These are phyloP conservation scores for Nemania sp. DNA, from an alignment of 2,329 filamentous ascomycete genomes.

Conservation along the genomic window DNA sequence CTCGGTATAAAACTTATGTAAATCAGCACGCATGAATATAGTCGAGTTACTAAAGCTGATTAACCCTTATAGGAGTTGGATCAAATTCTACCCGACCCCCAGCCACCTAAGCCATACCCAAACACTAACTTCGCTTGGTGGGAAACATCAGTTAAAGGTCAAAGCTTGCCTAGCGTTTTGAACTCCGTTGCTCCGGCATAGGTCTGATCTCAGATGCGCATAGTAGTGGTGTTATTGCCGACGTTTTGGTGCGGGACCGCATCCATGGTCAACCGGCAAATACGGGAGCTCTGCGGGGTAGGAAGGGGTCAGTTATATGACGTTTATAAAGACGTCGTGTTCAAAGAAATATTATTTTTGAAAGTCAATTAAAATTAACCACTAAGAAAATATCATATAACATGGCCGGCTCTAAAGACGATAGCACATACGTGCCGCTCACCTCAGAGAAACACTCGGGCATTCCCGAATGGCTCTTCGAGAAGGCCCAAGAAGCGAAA, in stretches of 20 bases:
- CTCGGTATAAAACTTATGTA: background rate
- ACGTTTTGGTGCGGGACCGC: conserved; percentile 20
- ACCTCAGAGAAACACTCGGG: conserved; percentile 56
- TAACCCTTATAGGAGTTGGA: background rate
- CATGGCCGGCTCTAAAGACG: conserved; percentile 41
- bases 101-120: background rate
- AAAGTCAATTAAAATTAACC: background rate
- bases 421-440: conserved; percentile 50
- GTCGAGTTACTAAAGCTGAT: background rate
- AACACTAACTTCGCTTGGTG: background rate
- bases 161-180: background rate
- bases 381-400: background rate
- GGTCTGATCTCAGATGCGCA: background rate
- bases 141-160: background rate
- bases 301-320: background rate
- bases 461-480: conserved; percentile 54
- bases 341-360: background rate
- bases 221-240: conserved; percentile 21
- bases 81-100: background rate
- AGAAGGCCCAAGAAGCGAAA: conserved; percentile 53
- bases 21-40: background rate
- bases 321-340: conserved; percentile 10
- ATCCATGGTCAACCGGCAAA: conserved; percentile 24
- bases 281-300: conserved; percentile 31
- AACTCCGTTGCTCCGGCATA: background rate